Evolutionary conservation across 768 basidiomycete genomes (phyloP), one percentile per base, ranked within the genome.

Genomic region (Amanita thiersii): DNA sequence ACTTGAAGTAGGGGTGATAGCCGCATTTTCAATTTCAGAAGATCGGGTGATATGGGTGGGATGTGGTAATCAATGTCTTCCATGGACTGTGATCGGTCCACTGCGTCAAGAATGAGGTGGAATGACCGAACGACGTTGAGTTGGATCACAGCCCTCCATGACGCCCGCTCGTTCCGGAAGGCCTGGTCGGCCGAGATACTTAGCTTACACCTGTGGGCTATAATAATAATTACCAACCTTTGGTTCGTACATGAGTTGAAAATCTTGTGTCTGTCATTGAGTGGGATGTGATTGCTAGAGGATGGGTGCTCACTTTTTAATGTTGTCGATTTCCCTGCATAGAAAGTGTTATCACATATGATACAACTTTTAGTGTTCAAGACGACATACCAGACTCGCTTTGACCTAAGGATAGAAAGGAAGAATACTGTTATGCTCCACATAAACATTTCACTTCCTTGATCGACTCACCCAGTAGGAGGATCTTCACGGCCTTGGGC

Each of bases 271-370:
- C 17, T 12, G 25, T 4, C 28, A 19, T 9, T 30, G 14, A 30
- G 30, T 37, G 4, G 12, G n/a, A 19, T 9, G 20, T 30, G 29
- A 8, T 3, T 18, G 2, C 5, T 18, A 19, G 5, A 7, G n/a
- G 29, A 5, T n/a, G 15, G n/a, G 3, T 5, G 70, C 80, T 49
- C 56, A 85, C 83, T 86, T 60, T 86, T 83, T 30, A 87, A 64
- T 1, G 83, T 84, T 0, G 85, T 88, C 0, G 82, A 86, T 64
- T 87, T 88, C 45, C 84, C 84, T 86, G 11, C 21, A 35, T 5
- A 33, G 44, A 47, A 24, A 9, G 43, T 32, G 23, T 39, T 19
- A 4, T 43, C 35, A 12, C 34, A 41, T 8, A n/a, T 8, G 17
- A 19, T n/a, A 1, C 19, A 4, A 42, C 19, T 29, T 39, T n/a